These are phyloP conservation scores for Cadophora luteo-olivacea DNA, from an alignment of 2,329 filamentous ascomycete species.

Conservation along the genomic window DNA sequence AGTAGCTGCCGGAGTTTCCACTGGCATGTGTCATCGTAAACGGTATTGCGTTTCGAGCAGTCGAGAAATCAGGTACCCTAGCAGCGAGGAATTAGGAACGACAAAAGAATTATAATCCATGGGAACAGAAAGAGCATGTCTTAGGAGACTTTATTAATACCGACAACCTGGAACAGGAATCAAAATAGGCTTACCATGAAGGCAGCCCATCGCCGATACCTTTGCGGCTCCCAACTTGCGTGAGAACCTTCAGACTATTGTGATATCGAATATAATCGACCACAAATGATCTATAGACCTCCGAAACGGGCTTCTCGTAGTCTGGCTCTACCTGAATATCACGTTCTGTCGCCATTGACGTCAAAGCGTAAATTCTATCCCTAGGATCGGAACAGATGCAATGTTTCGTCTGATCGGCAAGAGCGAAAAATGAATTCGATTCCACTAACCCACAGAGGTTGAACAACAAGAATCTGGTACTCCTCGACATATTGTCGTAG, in stretches of 20 bases:
- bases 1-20: neutral
- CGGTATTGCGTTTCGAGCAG: neutral
- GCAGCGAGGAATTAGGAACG: too few relatives aligned
- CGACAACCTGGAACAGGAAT: too few relatives aligned
- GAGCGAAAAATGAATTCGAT: too few relatives aligned
- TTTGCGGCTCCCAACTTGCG: neutral
- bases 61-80: neutral
- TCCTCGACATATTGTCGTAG: too few relatives aligned
- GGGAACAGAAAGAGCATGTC: too few relatives aligned
- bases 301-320: neutral
- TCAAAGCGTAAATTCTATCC: neutral
- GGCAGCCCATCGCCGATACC: neutral
- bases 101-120: too few relatives aligned
- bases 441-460: too few relatives aligned
- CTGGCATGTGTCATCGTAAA: neutral
- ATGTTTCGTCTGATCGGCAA: neutral
- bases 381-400: neutral
- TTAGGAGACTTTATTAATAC: too few relatives aligned
- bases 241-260: neutral
- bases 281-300: neutral
- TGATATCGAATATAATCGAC: neutral
- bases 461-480: too few relatives aligned
- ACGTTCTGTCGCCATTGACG: neutral
- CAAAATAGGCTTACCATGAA: too few relatives aligned
- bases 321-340: neutral